Conservation (phyloP, 208 protist genomes). For the Crithidia sp. region DNA sequence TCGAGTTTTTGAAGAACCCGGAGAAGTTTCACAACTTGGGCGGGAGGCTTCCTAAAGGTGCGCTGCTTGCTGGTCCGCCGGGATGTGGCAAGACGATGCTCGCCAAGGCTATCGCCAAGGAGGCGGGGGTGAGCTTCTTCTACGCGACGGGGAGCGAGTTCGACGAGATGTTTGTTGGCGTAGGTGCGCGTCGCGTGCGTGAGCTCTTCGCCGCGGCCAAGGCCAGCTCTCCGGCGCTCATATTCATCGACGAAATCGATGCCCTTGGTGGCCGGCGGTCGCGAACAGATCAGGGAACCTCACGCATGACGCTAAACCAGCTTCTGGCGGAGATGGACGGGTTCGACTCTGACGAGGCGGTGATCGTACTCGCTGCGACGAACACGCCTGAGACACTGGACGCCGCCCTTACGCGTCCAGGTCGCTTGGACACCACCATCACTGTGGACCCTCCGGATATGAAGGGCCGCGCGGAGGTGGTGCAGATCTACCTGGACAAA, state of each 20-base stretch:
- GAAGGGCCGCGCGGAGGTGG: conserved; percentile 88
- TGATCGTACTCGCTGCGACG: conserved; percentile 98
- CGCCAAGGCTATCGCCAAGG: conserved; percentile 93
- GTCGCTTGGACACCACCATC: conserved; percentile 89
- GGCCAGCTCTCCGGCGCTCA: conserved; percentile 93
- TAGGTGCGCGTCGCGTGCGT: conserved; percentile 94
- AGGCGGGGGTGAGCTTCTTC: conserved; percentile 96
- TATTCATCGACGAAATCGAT: conserved; percentile 99
- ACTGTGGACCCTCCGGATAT: conserved; percentile 91
- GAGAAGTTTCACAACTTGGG: conserved; percentile 94
- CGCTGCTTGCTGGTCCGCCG: conserved; percentile 97
- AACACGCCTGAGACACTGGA: conserved; percentile 98
- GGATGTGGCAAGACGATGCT: conserved; percentile 97
- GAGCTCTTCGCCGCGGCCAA: conserved; percentile 96
- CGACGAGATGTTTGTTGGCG: conserved; percentile 98
- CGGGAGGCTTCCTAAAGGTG: conserved; percentile 96
- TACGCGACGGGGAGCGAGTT: conserved; percentile 96
- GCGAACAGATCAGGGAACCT: conserved; percentile 65
- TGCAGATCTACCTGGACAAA: conserved; percentile 89
- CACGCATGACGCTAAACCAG: conserved; percentile 97
- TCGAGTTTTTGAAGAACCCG: conserved; percentile 95
- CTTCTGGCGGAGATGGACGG: conserved; percentile 98
- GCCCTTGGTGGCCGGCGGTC: conserved; percentile 91
- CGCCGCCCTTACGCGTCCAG: conserved; percentile 92
- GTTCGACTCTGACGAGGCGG: conserved; percentile 89